Evolutionary conservation across 805 yeast genomes (phyloP).

Genomic region (Candida ficus): DNA sequence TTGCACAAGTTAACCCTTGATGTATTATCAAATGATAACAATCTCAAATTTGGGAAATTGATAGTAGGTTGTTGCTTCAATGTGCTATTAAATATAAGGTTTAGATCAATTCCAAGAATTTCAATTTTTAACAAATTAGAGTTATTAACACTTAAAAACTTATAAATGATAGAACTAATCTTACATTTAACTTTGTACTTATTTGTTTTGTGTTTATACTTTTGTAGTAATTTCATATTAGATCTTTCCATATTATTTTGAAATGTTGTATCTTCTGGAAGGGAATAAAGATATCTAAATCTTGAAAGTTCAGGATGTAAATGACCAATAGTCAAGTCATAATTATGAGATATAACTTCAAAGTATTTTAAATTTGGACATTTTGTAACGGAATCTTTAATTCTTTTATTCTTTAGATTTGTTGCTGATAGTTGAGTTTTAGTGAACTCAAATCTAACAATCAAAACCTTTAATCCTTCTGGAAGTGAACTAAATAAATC

Average conservation of each 20-base stretch:
- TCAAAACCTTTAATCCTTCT: constrained; percentile 5
- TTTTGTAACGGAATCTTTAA: background rate
- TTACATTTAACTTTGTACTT: background rate
- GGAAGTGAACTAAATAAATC: constrained; percentile 8
- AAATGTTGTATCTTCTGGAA: constrained; percentile 6
- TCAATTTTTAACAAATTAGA: constrained; percentile 14
- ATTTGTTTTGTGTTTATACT: background rate
- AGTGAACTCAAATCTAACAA: constrained; percentile 10
- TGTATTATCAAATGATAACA: constrained; percentile 24
- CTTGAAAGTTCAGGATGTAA: constrained; percentile 13
- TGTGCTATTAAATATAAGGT: constrained; percentile 12
- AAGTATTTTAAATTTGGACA: constrained; percentile 9
- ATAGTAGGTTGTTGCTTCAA: constrained; percentile 1
- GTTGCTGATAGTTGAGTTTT: constrained; percentile 2
- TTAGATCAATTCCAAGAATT: constrained; percentile 16
- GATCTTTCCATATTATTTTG: background rate
- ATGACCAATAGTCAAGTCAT: constrained; percentile 3
- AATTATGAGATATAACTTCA: constrained; percentile 5
- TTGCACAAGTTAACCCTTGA: constrained; percentile 13
- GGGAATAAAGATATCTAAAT: background rate
- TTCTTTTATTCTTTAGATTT: background rate
- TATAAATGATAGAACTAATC: constrained; percentile 6
- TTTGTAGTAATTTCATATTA: background rate
- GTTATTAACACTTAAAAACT: constrained; percentile 5
- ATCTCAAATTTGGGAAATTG: constrained; percentile 17